Evolutionary conservation across 306 rosid genomes (phyloP).

Genomic region (Myrica gale): DNA sequence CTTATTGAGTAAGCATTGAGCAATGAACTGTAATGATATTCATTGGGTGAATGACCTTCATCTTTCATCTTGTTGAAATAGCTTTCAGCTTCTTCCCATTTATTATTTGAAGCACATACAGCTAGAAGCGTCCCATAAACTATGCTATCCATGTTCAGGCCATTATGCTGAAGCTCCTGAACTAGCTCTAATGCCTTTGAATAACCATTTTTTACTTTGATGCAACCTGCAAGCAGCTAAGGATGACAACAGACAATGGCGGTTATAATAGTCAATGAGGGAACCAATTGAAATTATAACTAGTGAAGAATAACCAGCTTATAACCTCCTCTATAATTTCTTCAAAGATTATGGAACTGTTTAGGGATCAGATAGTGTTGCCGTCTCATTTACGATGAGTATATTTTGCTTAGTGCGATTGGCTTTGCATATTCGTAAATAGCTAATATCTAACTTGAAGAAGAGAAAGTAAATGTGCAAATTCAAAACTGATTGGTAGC

Average conservation of each 20-base stretch:
- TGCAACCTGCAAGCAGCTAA: constrained; percentile 87
- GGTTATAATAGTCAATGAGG: neutral
- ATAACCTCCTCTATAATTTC: constrained; percentile 6
- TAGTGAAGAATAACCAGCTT: neutral
- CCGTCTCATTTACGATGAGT: constrained; percentile 1
- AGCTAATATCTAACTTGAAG: neutral
- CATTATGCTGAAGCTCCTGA: constrained; percentile 57
- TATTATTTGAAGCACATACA: constrained; percentile 79
- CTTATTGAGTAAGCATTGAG: constrained; percentile 70
- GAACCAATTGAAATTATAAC: neutral
- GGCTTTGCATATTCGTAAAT: neutral
- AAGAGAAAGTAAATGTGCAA: neutral
- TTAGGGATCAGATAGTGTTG: neutral
- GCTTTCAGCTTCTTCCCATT: constrained; percentile 71
- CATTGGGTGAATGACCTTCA: constrained; percentile 72
- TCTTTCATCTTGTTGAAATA: constrained; percentile 75
- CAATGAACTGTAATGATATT: constrained; percentile 80
- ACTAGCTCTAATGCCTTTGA: constrained; percentile 69
- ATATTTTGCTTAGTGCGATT: neutral
- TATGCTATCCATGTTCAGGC: constrained; percentile 65
- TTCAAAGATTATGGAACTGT: neutral
- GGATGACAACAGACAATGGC: constrained; percentile 29
- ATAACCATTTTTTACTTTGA: constrained; percentile 67
- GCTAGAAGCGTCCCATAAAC: constrained; percentile 82
- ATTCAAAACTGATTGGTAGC: neutral